Base-by-base conservation (phyloP, 2,329 filamentous ascomycete species). In the Lizonia empirigonia region DNA sequence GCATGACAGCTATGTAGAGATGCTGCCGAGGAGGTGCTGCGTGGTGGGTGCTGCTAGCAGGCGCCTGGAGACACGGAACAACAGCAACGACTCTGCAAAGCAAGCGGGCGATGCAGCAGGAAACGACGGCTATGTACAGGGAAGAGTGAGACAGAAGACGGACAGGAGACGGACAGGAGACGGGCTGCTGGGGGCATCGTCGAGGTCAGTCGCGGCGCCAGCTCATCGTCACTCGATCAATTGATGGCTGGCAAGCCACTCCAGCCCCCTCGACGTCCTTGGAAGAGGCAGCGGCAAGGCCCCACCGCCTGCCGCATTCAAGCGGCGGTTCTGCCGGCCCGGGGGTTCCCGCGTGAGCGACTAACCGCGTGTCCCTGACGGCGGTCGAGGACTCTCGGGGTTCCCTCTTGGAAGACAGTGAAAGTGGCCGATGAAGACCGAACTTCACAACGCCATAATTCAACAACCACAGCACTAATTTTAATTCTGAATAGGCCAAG, bases 51-150 rank as follows among this genome's bases (percentile, higher is more conserved):
- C 44, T 32, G 50, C 16, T 10, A 10, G 19, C 19, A 22, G 34
- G 18, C 36, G 35, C 23, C 35, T 51, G 53, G 49, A 35, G 55
- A 44, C 13, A 37, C 33, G 32, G 41, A 24, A 49, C 44, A n/a
- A n/a, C n/a, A 38, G 24, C 47, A 30, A 56, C 35, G 50, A 51
- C 46, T 48, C 19, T 23, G 41, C 10, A 37, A 26, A 20, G 55
- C 42, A 48, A 20, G 42, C 37, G 32, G 26, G 26, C 26, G 15
- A 29, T 4, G 38, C 13, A 44, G 35, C 27, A 47, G 38, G 41
- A 35, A 46, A 34, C 35, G 32, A 52, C 46, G 32, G 35, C 55
- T 59, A 62, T 60, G 55, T 62, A 60, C 60, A 64, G 56, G 55
- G 60, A 53, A 54, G 44, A 39, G 30, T 37, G 52, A 52, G 26